Percentiles rank a stretch among this genome's conserved stretches.
Conservation (phyloP, 2,329 filamentous ascomycete species). For the Ascochyta rabiei region DNA sequence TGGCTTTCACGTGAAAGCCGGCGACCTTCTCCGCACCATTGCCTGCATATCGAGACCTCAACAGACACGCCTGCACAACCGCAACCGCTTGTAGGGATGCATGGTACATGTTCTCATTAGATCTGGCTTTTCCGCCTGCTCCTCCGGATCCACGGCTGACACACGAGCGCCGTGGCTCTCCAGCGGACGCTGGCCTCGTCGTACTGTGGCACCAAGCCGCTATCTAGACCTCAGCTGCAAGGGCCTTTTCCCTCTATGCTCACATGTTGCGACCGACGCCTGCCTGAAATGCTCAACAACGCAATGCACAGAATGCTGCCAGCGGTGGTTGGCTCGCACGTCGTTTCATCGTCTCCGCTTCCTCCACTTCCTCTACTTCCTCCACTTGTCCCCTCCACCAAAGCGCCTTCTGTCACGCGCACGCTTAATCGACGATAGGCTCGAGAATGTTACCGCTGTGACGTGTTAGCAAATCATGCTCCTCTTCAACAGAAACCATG, state of each 20-base stretch:
- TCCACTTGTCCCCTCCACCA: slow-evolving; percentile 5
- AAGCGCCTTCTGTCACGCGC: slow-evolving; percentile 7
- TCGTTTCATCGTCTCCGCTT: slow-evolving; percentile 25
- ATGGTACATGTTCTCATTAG: slow-evolving; percentile 30
- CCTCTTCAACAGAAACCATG: not conserved
- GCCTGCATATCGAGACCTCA: slow-evolving; percentile 8
- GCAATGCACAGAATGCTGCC: slow-evolving; percentile 33
- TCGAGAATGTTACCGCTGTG: slow-evolving; percentile 48
- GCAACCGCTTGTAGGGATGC: not conserved
- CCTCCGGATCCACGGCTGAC: slow-evolving; percentile 21
- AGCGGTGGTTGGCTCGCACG: slow-evolving; percentile 18
- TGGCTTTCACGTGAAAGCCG: slow-evolving; percentile 39
- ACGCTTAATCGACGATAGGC: slow-evolving; percentile 39
- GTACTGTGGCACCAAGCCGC: slow-evolving; percentile 20
- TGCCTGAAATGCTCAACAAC: slow-evolving; percentile 41
- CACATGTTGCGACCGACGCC: slow-evolving; percentile 36
- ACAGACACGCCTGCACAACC: slow-evolving; percentile 8
- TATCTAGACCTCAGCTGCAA: slow-evolving; percentile 24
- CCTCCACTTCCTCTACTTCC: not conserved
- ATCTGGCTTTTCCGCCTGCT: slow-evolving; percentile 27
- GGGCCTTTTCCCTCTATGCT: slow-evolving; percentile 34
- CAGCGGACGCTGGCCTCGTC: slow-evolving; percentile 21
- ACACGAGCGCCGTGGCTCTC: slow-evolving; percentile 9
- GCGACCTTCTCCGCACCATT: slow-evolving; percentile 12
- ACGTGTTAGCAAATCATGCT: slow-evolving; percentile 26